Evolutionary conservation across 192 early-diverging fungal species (phyloP).

Genomic region (Umbelopsis ramanniana): DNA sequence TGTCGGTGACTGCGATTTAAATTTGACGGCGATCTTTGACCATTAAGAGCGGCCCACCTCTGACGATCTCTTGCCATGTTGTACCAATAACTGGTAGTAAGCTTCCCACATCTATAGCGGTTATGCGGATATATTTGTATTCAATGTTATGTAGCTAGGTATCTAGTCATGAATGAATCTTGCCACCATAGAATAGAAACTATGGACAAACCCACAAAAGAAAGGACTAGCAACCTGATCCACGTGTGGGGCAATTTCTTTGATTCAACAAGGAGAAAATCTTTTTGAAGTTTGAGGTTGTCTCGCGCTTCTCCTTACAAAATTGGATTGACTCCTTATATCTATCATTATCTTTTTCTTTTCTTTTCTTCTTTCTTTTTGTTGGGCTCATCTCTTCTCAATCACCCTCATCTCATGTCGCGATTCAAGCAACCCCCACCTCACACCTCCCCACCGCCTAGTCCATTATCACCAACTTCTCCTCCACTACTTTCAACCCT

Average conservation of each 20-base stretch:
- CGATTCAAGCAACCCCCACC: constrained; percentile 22
- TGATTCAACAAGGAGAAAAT: constrained; percentile 7
- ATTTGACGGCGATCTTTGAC: constrained; percentile 14
- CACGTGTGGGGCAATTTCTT: constrained; percentile 8
- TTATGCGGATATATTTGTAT: not conserved
- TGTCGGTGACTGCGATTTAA: not conserved
- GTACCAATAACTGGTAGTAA: constrained; percentile 10
- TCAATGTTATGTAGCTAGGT: not conserved
- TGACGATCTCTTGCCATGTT: constrained; percentile 20
- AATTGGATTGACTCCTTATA: not conserved
- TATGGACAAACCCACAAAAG: not conserved
- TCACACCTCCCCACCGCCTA: constrained; percentile 17
- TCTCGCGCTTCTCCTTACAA: constrained; percentile 15
- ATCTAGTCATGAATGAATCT: not conserved
- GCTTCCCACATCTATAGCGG: constrained; percentile 10
- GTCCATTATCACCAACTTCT: constrained; percentile 27
- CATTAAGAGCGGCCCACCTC: not conserved
- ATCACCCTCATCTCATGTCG: constrained; percentile 5
- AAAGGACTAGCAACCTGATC: not conserved
- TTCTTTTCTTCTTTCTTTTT: constrained; percentile 8
- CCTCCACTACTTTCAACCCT: constrained; percentile 24
- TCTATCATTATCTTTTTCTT: not conserved
- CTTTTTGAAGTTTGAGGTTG: not conserved
- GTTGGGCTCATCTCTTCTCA: constrained; percentile 18
- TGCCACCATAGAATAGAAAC: not conserved